phyloP scores from a whole-genome alignment of 169 alveolate species.

The Eimeria praecox region DNA sequence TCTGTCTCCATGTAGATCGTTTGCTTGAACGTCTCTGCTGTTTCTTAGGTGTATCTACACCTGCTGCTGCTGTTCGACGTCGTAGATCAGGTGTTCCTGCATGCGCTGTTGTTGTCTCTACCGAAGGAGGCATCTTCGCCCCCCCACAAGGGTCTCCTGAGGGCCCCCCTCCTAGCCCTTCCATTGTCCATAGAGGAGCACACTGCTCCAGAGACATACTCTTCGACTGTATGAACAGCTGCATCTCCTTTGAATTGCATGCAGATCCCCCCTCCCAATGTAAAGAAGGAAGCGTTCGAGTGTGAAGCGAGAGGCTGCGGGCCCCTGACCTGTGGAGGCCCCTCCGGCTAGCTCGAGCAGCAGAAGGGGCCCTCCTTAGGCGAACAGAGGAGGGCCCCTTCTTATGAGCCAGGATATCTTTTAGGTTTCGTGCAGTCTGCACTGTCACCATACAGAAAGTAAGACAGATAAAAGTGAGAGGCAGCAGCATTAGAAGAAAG shows the following conservation, averaged over 20 bases:
- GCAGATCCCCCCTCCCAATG: background rate
- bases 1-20: too few relatives aligned
- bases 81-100: background rate
- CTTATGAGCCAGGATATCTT: background rate
- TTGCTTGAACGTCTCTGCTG: background rate
- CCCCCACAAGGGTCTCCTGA: background rate
- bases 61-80: too few relatives aligned
- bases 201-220: background rate
- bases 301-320: conserved; percentile 58
- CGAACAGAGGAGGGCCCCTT: conserved; percentile 3
- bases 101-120: background rate
- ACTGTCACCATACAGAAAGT: background rate
- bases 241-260: background rate
- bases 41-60: background rate
- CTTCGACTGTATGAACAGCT: background rate
- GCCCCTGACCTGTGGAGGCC: conserved; percentile 60
- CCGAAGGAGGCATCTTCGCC: background rate
- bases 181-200: background rate
- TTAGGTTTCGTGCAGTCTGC: conserved; percentile 37
- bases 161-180: background rate
- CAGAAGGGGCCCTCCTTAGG: background rate
- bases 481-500: background rate
- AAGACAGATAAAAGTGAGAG: background rate
- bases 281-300: background rate
- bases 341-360: background rate